Conservation (phyloP, 768 basidiomycete genomes). For the Lactifluus volemus region DNA sequence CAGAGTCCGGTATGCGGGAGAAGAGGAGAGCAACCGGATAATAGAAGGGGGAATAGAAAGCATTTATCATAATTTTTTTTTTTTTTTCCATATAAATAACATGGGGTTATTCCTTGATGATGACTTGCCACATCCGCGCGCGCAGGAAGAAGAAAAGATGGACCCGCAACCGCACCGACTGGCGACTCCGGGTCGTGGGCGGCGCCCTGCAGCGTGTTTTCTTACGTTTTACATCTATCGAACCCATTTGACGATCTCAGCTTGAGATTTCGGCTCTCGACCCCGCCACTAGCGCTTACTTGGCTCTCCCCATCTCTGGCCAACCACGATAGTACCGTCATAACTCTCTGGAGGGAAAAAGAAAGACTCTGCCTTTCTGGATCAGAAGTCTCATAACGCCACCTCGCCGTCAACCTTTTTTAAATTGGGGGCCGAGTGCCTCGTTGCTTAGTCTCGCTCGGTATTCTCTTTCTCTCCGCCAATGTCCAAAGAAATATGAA, state of each 20-base stretch:
- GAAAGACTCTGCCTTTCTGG: constrained; percentile 14
- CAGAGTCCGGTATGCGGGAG: constrained; percentile 30
- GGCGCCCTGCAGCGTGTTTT: constrained; percentile 13
- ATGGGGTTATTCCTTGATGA: too few relatives aligned
- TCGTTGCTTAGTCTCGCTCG: constrained; percentile 3
- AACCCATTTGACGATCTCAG: constrained; percentile 15
- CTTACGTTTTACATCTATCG: constrained; percentile 15
- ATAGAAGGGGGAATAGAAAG: constrained; percentile 16
- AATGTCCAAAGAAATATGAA: constrained; percentile 4
- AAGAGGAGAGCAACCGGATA: constrained; percentile 43
- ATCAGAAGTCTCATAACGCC: constrained; percentile 10
- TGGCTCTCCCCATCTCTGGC: not conserved
- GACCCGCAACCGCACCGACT: not conserved
- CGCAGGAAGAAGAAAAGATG: not conserved
- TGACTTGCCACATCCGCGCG: constrained; percentile 10
- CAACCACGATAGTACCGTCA: constrained; percentile 1
- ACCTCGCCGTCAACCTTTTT: constrained; percentile 14
- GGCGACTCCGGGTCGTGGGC: constrained; percentile 12
- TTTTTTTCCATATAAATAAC: constrained; percentile 1
- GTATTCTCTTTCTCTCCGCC: constrained; percentile 9
- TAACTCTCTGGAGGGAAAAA: constrained; percentile 3
- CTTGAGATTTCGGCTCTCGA: constrained; percentile 8
- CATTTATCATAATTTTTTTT: not conserved
- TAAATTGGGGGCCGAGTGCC: not conserved
- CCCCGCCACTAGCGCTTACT: constrained; percentile 5